Conservation (phyloP, 2,329 filamentous ascomycete genomes). For the Aureobasidium sp. region DNA sequence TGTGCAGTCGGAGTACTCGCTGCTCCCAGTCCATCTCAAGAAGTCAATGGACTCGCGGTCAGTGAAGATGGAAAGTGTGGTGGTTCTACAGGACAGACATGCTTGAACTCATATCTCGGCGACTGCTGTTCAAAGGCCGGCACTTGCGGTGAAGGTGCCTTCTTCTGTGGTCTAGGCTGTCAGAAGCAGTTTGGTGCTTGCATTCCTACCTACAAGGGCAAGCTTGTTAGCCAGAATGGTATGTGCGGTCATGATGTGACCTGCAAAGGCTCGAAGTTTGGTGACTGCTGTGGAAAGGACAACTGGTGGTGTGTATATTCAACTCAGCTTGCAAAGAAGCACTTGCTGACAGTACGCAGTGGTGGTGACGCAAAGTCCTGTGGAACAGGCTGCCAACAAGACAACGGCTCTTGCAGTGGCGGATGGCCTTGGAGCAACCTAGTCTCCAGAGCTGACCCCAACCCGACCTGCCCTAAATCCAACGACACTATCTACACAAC, state of each 20-base stretch:
- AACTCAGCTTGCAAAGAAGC: too few relatives aligned
- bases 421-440: neutral
- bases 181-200: slow-evolving; percentile 7
- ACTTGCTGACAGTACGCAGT: neutral
- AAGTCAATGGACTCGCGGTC: neutral
- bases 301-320: slow-evolving; percentile 4
- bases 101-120: slow-evolving; percentile 9
- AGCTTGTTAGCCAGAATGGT: slow-evolving; percentile 2
- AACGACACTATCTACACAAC: slow-evolving; percentile 21
- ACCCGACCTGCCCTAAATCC: slow-evolving; percentile 18
- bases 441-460: neutral
- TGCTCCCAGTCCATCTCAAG: neutral
- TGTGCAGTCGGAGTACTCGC: slow-evolving; percentile 11
- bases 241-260: slow-evolving; percentile 8
- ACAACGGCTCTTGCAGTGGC: neutral
- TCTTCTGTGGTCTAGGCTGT: slow-evolving; percentile 10
- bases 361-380: neutral
- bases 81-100: slow-evolving; percentile 1
- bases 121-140: slow-evolving; percentile 4
- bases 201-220: neutral
- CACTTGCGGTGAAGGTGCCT: neutral
- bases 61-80: slow-evolving; percentile 7
- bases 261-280: slow-evolving; percentile 6
- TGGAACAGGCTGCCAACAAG: neutral
- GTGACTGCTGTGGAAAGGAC: slow-evolving; percentile 4